Base-by-base conservation (phyloP, 2,329 filamentous ascomycete species). In the Colletotrichum tropicicola region DNA sequence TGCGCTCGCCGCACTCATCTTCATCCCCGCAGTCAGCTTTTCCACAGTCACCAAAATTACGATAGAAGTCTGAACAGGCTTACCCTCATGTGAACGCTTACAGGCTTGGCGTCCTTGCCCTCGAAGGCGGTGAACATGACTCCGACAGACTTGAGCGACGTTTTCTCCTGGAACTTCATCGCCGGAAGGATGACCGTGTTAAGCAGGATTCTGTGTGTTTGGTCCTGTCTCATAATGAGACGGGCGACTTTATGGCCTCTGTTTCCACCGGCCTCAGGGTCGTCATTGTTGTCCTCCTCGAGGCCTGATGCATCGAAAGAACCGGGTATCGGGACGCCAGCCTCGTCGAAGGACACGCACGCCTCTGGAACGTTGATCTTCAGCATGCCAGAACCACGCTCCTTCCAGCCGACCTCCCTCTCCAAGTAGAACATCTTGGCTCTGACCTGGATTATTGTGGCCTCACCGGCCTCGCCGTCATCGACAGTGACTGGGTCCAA, bases 151-250 rank as follows among this genome's bases (percentile, higher is more conserved):
- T 93, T 93, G 66, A 91, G 86, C 43, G 87, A 88, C 28, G 92
- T 89, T 71, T 91, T 91, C 54, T 94, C 88, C 65, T 93, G 90
- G 73, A 97, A 93, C 45, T 89, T 88, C 86, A 97, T 92, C 5
- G 89, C 87, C 61, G 92, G 91, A 65, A 93, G 87, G 64, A 98
- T 85, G 1, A 90, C 88, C 1, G 92, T 93, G 79, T 98, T 98
- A 53, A 98, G 83, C 67, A 97, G 90, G 57, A 98, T 89, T 21
- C 93, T 88, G 72, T 94, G 89, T 1, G 93, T 96, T 65, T 94
- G 93, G 73, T 98, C 94, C 70, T 97, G 93, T 17, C 95, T 91
- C 89, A 98, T 94, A 66, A 98, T 87, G 69, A 98, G 87, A 43
- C 95, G 91, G 23, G 91, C 85, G 60, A 87, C 82, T 68, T 85